These are phyloP conservation scores for Ampelomyces quisqualis DNA, from an alignment of 2,329 filamentous ascomycete genomes.

Conservation along the genomic window DNA sequence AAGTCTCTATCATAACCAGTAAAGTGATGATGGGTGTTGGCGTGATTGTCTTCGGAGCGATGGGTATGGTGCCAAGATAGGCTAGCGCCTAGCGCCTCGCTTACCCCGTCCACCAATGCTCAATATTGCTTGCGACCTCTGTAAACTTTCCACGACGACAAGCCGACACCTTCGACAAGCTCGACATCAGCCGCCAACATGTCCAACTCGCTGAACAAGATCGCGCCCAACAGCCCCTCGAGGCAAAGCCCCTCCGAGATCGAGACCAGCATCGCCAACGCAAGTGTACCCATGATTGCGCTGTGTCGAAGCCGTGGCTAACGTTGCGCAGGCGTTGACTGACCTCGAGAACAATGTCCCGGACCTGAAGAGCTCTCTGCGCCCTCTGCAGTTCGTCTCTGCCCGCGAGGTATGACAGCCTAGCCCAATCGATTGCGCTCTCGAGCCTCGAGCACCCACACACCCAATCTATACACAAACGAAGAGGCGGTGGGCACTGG, in stretches of 20 bases:
- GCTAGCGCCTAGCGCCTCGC: slow-evolving; percentile 2
- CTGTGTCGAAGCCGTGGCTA: slow-evolving; percentile 13
- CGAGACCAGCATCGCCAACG: slow-evolving; percentile 93
- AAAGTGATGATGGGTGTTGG: no score
- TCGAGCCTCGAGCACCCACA: slow-evolving; percentile 26
- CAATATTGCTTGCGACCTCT: slow-evolving; percentile 4
- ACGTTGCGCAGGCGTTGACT: slow-evolving; percentile 65
- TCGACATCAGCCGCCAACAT: slow-evolving; percentile 54
- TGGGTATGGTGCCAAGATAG: no score
- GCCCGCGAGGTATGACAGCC: slow-evolving; percentile 91
- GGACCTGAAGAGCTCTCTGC: slow-evolving; percentile 93
- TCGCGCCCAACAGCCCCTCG: slow-evolving; percentile 94
- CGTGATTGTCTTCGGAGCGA: no score
- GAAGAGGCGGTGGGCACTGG: slow-evolving; percentile 60
- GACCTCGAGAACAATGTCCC: slow-evolving; percentile 99
- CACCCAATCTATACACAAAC: slow-evolving; percentile 25
- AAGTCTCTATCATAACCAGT: no score
- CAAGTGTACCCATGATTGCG: slow-evolving; percentile 50
- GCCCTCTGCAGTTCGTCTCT: slow-evolving; percentile 97
- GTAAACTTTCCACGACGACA: slow-evolving; percentile 20
- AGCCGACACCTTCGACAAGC: slow-evolving; percentile 26
- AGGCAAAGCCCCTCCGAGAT: slow-evolving; percentile 95
- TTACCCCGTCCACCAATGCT: slow-evolving; percentile 5
- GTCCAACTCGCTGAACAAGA: slow-evolving; percentile 85
- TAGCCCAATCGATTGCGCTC: slow-evolving; percentile 29